phyloP scores from a whole-genome alignment of 805 yeast species.

The Suhomyces kilbournensis region DNA sequence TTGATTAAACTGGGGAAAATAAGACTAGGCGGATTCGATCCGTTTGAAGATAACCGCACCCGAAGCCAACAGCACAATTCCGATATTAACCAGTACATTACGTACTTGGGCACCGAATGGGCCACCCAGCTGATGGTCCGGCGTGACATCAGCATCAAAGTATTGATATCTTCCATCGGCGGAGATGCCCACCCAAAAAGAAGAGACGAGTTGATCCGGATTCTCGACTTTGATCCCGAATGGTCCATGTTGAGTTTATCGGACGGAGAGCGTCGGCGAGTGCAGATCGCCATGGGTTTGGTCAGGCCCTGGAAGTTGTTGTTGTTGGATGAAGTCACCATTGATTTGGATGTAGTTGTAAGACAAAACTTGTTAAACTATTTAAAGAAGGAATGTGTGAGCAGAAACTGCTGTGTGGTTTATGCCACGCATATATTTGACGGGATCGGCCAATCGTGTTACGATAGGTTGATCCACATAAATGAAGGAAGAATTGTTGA shows the following conservation, averaged over 20 bases:
- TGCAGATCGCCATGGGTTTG: conserved; percentile 90
- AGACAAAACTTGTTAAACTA: conserved; percentile 71
- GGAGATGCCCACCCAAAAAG: conserved; percentile 63
- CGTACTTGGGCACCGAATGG: conserved; percentile 97
- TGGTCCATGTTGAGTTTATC: conserved; percentile 94
- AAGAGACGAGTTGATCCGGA: conserved; percentile 68
- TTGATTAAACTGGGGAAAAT: conserved; percentile 72
- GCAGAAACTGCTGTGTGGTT: conserved; percentile 70
- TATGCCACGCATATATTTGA: conserved; percentile 97
- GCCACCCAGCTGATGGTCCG: conserved; percentile 87
- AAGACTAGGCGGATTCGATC: conserved; percentile 78
- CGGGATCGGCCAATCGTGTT: conserved; percentile 83
- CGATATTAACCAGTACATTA: conserved; percentile 49
- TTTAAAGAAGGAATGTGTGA: conserved; percentile 67
- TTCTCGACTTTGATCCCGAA: conserved; percentile 78
- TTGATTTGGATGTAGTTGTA: conserved; percentile 91
- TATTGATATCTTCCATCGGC: conserved; percentile 78
- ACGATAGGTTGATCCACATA: conserved; percentile 77
- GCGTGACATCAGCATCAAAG: conserved; percentile 84
- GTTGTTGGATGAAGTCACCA: conserved; percentile 94
- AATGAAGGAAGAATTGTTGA: conserved; percentile 57
- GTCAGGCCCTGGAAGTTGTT: conserved; percentile 86
- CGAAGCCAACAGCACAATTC: conserved; percentile 42
- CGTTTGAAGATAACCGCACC: conserved; percentile 63
- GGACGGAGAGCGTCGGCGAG: conserved; percentile 94